Evolutionary conservation across 176 grass and related monocot genomes (phyloP), one percentile per base, ranked within the genome.

Genomic region (Tillandsia leiboldiana): DNA sequence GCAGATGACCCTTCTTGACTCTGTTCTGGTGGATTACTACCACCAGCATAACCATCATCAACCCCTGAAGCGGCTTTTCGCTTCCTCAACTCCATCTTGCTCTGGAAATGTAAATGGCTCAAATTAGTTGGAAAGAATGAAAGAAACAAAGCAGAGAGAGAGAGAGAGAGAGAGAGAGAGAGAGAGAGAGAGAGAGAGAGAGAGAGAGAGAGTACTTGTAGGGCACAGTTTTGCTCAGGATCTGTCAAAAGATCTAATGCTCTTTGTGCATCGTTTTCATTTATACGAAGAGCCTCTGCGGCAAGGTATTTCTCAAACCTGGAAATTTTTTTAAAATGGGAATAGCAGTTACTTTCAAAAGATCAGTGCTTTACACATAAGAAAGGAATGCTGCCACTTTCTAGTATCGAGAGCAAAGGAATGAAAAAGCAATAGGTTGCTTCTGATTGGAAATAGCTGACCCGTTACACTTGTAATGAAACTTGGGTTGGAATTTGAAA

Each of bases 191-290:
- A 64, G 27, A 49, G 20, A 6, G 14, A 50, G 12, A 42, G 24
- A 67, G 49, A 85, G 14, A 67, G 49, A 85, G 14, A 12, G 57
- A 51, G 69, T 81, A 99, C 94, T 80, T 93, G 94, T 65, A 99
- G 68, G 24, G 15, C 42, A 74, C 84, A 90, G 18, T 99, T 99
- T 77, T 80, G 49, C 29, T 93, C 94, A 77, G 94, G 89, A 84
- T 99, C 81, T 82, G 94, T 99, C 69, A 99, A 71, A 70, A 90
- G 33, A 85, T 99, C 89, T 67, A 93, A 77, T 50, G 94, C 94
- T 71, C 80, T 90, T 11, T 99, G 80, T 50, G 79, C 29, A 22
- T 99, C 89, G 82, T 93, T 99, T 83, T 99, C 94, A 75, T 85
- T 87, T 67, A 90, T 65, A 22, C 87, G 82, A 28, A 99, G 80